A percentile compares a stretch with the other conserved stretches of the same genome.
These are phyloP conservation scores for Phialemoniopsis sp. DNA, from an alignment of 2,329 filamentous ascomycete species.

Conservation along the genomic window DNA sequence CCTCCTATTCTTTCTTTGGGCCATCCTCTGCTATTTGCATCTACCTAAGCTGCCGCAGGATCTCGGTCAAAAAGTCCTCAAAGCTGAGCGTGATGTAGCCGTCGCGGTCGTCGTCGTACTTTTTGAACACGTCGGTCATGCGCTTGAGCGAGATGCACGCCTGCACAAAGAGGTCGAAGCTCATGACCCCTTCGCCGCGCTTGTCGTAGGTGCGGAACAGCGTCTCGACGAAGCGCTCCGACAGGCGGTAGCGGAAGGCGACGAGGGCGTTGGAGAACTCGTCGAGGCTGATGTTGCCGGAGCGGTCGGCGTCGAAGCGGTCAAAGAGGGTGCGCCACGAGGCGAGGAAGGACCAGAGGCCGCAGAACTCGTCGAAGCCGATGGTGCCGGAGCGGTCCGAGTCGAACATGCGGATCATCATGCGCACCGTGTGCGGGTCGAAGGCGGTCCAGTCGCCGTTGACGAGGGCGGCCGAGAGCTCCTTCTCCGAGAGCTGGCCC, in stretches of 20 bases:
- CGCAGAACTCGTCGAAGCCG: conserved; percentile 93
- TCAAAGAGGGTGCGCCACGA: conserved; percentile 95
- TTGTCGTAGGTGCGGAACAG: conserved; percentile 90
- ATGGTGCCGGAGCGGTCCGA: conserved; percentile 84
- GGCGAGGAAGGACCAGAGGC: conserved; percentile 91
- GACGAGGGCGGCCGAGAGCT: conserved; percentile 85
- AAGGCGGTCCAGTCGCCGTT: conserved; percentile 96
- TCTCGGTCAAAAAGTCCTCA: conserved; percentile 73
- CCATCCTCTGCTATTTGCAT: too few species aligned
- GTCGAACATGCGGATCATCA: conserved; percentile 99
- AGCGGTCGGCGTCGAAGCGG: conserved; percentile 84
- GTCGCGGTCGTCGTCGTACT: conserved; percentile 94
- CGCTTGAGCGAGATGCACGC: conserved; percentile 94
- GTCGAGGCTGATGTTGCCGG: conserved; percentile 85
- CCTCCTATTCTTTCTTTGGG: too few species aligned
- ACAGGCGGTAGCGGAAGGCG: conserved; percentile 90
- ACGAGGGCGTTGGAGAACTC: conserved; percentile 90
- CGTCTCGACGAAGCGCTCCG: conserved; percentile 75
- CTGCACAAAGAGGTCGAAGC: conserved; percentile 96
- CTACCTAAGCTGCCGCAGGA: conserved; percentile 56
- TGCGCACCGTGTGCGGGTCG: conserved; percentile 87
- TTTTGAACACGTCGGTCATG: conserved; percentile 99
- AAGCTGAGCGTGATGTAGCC: conserved; percentile 85
- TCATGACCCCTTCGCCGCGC: conserved; percentile 65
- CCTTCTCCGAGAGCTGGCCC: conserved; percentile 78